Conservation (phyloP, 805 yeast genomes). For the Wilhelminamyces savonicus region DNA sequence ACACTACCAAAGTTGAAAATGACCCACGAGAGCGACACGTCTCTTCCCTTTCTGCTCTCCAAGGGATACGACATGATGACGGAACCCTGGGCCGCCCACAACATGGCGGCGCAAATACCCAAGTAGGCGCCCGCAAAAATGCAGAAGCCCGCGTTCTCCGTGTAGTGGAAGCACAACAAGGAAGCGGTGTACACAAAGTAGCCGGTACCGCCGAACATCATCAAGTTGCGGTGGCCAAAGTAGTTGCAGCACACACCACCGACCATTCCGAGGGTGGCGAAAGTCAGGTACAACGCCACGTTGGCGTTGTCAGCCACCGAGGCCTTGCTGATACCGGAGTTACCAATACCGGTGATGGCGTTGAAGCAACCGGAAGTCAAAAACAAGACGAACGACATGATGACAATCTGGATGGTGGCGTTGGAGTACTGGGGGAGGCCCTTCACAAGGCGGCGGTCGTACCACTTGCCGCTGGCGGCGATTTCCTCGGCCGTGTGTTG, state of each 20-base stretch:
- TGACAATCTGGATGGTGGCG: slow-evolving; percentile 36
- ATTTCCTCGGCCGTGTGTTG: slow-evolving; percentile 23
- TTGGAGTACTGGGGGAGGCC: slow-evolving; percentile 31
- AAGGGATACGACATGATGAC: slow-evolving; percentile 53
- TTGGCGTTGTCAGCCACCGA: slow-evolving; percentile 41
- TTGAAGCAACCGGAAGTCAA: slow-evolving; percentile 51
- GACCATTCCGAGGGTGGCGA: slow-evolving; percentile 53
- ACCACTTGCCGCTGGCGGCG: slow-evolving; percentile 35
- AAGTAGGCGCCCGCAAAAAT: slow-evolving; percentile 53
- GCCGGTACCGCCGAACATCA: slow-evolving; percentile 50
- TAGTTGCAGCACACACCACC: slow-evolving; percentile 50
- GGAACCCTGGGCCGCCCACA: slow-evolving; percentile 58
- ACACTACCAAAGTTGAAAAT: slow-evolving; percentile 60
- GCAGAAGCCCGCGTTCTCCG: slow-evolving; percentile 43
- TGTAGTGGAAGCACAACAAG: slow-evolving; percentile 42
- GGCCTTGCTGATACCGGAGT: slow-evolving; percentile 35
- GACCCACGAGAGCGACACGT: slow-evolving; percentile 52
- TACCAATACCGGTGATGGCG: slow-evolving; percentile 46
- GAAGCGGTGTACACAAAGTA: slow-evolving; percentile 50
- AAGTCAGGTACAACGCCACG: slow-evolving; percentile 48
- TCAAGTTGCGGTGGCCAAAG: slow-evolving; percentile 39
- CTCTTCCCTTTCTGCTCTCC: slow-evolving; percentile 47
- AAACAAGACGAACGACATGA: slow-evolving; percentile 42
- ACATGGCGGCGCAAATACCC: slow-evolving; percentile 48
- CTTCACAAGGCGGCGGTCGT: slow-evolving; percentile 20